Percentiles rank a stretch among this genome's conserved stretches.
These are phyloP conservation scores for Bacterosira constricta DNA, from an alignment of 108 stramenopile species.

Conservation along the genomic window DNA sequence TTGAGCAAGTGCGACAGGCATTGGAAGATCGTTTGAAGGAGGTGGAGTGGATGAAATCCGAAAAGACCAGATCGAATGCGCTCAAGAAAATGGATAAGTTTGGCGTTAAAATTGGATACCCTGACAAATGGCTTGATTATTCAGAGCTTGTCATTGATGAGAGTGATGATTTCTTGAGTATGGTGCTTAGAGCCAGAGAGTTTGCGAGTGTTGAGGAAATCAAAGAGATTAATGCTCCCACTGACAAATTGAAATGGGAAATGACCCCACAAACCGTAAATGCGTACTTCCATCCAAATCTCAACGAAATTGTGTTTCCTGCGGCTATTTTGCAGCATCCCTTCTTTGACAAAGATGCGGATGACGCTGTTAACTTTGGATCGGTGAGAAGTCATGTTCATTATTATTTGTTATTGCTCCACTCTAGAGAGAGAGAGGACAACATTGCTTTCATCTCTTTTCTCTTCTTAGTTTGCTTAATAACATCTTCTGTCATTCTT, in stretches of 20 bases:
- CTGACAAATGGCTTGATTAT: slow-evolving; percentile 86
- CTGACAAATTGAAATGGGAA: slow-evolving; percentile 78
- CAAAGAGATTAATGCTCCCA: slow-evolving; percentile 85
- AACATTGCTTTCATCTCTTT: too few relatives aligned
- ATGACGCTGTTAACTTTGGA: slow-evolving; percentile 84
- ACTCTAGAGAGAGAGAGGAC: too few relatives aligned
- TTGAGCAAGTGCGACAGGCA: slow-evolving; percentile 75
- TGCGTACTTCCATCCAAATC: slow-evolving; percentile 64
- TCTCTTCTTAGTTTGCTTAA: neutral
- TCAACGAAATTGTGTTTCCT: slow-evolving; percentile 84
- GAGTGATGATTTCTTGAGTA: slow-evolving; percentile 56
- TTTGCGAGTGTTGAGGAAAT: slow-evolving; percentile 65
- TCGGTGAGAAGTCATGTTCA: slow-evolving; percentile 34
- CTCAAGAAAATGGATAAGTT: slow-evolving; percentile 82
- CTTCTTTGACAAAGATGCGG: slow-evolving; percentile 77
- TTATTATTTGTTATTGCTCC: neutral
- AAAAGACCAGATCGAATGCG: slow-evolving; percentile 62
- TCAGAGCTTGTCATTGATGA: slow-evolving; percentile 40
- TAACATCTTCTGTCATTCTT: neutral
- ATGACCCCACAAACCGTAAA: slow-evolving; percentile 91
- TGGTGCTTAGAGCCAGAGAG: slow-evolving; percentile 58
- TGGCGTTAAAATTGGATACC: slow-evolving; percentile 83
- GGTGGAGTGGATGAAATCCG: slow-evolving; percentile 88
- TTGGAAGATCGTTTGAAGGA: slow-evolving; percentile 80
- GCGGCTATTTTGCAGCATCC: slow-evolving; percentile 89